Evolutionary conservation across 2,329 filamentous ascomycete species (phyloP).

Genomic region (Claviceps humidiphila): DNA sequence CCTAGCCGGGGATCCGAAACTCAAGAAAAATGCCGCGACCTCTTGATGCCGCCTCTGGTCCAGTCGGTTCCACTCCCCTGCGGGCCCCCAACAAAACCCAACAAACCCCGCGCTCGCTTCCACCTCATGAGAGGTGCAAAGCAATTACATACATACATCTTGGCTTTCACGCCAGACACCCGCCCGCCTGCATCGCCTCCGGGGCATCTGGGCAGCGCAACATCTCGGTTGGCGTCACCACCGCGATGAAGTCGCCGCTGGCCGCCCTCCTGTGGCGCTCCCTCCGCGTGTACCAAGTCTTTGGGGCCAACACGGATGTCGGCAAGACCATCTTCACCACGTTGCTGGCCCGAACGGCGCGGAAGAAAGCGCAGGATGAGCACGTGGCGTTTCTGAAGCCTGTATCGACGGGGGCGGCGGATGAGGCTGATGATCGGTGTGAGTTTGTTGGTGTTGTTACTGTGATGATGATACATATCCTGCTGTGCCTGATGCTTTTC

Average conservation of each 20-base stretch:
- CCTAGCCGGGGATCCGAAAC: too few species aligned
- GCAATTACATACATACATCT: too few species aligned
- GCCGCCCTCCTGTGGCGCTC: slow-evolving; percentile 54
- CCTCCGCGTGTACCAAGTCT: slow-evolving; percentile 60
- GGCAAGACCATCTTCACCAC: slow-evolving; percentile 76
- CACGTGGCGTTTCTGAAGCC: slow-evolving; percentile 61
- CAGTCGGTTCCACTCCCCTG: neutral
- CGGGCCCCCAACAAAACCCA: slow-evolving; percentile 7
- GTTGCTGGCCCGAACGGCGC: slow-evolving; percentile 51
- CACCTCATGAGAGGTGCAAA: too few species aligned
- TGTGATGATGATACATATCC: too few species aligned
- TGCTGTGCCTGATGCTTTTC: too few species aligned
- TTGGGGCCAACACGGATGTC: slow-evolving; percentile 72
- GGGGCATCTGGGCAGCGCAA: neutral
- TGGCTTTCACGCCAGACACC: too few species aligned
- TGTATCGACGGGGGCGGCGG: slow-evolving; percentile 58
- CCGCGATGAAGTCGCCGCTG: slow-evolving; percentile 25
- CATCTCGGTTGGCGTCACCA: neutral
- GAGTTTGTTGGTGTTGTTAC: slow-evolving; percentile 5
- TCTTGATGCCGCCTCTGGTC: neutral
- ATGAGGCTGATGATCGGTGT: slow-evolving; percentile 61
- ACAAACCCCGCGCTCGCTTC: neutral
- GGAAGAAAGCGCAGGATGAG: slow-evolving; percentile 29
- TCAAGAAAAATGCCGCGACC: neutral
- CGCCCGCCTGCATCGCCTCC: too few species aligned